Base-by-base conservation (phyloP, 495 filamentous ascomycete genomes). In the Geoglossum glabrum region DNA sequence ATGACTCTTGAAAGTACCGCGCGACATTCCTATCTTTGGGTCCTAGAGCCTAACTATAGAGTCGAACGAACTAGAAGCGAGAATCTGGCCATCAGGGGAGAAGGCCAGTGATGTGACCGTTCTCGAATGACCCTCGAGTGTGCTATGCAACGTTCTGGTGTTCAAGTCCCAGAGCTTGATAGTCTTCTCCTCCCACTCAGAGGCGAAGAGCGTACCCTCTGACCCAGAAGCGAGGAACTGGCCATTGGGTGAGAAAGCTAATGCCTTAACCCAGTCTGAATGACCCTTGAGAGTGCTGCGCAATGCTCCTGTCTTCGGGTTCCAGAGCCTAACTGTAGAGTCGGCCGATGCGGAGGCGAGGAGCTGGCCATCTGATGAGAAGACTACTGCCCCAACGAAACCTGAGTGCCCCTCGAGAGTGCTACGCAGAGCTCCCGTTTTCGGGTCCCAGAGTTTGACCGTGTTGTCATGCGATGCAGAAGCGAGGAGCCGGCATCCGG, bases 211-310 rank as follows among this genome's bases (percentile, higher is more conserved):
- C 11, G n/a, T n/a, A n/a, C n/a, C n/a, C n/a, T n/a, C n/a, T n/a
- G n/a, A n/a, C n/a, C n/a, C n/a, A n/a, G n/a, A n/a, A n/a, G n/a
- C n/a, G n/a, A n/a, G n/a, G n/a, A 54, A 9, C 27, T 17, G 15
- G 52, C 23, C 52, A 31, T 55, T 7, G 3, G 52, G 63, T 8
- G 63, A 61, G 59, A 63, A 66, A 3, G 57, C 61, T 15, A 63
- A 60, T 3, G 23, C 8, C n/a, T 30, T 55, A 33, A 55, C 52
- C 19, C 19, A 31, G 19, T 31, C 17, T 55, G 23, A 55, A 31
- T 55, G 52, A 17, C 52, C 52, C 27, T 55, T 23, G 34, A 55
- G 52, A 3, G 27, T 31, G n/a, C n/a, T n/a, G 3, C 27, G 52
- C 23, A 17, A 30, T 5, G 27, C 7, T 8, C 52, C 52, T 6